Evolutionary conservation across 192 early-diverging fungal species (phyloP).

Genomic region (Cetraspora pellucida): DNA sequence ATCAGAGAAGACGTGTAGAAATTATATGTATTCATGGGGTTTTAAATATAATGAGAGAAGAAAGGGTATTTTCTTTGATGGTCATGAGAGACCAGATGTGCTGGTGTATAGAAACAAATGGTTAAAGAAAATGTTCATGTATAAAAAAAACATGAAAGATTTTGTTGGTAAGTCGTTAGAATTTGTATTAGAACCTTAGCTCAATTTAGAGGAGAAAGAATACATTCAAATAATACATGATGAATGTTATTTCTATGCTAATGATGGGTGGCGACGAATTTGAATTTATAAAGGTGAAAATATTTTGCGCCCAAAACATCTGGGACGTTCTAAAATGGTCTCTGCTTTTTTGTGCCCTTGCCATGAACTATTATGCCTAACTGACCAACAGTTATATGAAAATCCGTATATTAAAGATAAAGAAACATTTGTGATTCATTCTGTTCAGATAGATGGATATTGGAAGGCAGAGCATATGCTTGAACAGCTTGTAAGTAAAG

Average conservation of each 20-base stretch:
- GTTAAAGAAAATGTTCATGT: constrained; percentile 33
- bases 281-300: constrained; percentile 19
- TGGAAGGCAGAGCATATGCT: constrained; percentile 33
- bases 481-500: neutral
- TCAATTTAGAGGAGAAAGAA: constrained; percentile 20
- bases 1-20: neutral
- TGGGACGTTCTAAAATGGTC: constrained; percentile 36
- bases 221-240: constrained; percentile 20
- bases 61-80: constrained; percentile 34
- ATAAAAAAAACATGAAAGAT: constrained; percentile 32
- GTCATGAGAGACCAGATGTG: constrained; percentile 32
- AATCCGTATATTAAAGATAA: neutral
- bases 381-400: constrained; percentile 8
- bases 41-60: constrained; percentile 32
- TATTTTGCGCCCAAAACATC: constrained; percentile 19
- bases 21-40: neutral
- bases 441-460: constrained; percentile 32
- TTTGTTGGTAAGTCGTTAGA: constrained; percentile 15
- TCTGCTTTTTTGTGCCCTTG: constrained; percentile 34
- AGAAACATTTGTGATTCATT: constrained; percentile 8
- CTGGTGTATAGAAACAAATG: constrained; percentile 26
- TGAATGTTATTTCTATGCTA: constrained; percentile 35
- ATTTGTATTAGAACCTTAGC: constrained; percentile 17
- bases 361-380: constrained; percentile 25
- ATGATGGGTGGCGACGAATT: constrained; percentile 28